Base-by-base conservation (phyloP, 2,329 filamentous ascomycete genomes). In the Fusarium sp. region DNA sequence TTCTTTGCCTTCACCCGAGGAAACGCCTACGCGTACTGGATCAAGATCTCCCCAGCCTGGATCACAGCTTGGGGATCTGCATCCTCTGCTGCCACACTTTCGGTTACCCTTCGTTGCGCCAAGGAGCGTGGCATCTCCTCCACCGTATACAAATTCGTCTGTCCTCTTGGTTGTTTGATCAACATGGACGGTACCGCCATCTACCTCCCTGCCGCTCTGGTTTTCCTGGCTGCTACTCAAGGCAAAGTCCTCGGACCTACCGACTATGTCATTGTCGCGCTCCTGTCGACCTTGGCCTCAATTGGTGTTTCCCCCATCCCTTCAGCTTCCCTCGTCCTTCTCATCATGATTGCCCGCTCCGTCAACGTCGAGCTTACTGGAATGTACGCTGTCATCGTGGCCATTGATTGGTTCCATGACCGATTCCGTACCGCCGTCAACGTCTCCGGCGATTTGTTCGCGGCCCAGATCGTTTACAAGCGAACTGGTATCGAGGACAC, bases 141-240 rank as follows among this genome's bases (percentile, higher is more conserved):
- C 24, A 82, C 79, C 9, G 70, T 87, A 3, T 77, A 77, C 65
- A 83, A 85, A 46, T 87, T 87, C 56, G 59, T 77, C 3, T 78
- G 83, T 14, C 85, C 85, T 0, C 77, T 87, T 0, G 85, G 85
- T 6, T 83, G 81, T 37, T 65, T 85, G 47, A 80, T 86, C 45
- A 85, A 85, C 75, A 86, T 86, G 84, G 84, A 86, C 59, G 84
- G 81, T n/a, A 87, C 85, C 4, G 84, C 85, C 37, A 87, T 87
- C 57, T 87, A 87, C 75, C 86, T 87, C 69, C 85, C 85, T 5
- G 81, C 84, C 12, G 83, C 83, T 51, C 83, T 87, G 18, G 82
- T 85, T 22, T 87, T 87, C 77, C 75, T 87, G 29, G 85, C 85
- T 41, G 77, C 80, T 16, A 87, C 85, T 0, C 84, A 87, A 69